These are phyloP conservation scores for Xerocomus amazonicus DNA, from an alignment of 1,284 basidiomycete genomes.

Conservation along the genomic window DNA sequence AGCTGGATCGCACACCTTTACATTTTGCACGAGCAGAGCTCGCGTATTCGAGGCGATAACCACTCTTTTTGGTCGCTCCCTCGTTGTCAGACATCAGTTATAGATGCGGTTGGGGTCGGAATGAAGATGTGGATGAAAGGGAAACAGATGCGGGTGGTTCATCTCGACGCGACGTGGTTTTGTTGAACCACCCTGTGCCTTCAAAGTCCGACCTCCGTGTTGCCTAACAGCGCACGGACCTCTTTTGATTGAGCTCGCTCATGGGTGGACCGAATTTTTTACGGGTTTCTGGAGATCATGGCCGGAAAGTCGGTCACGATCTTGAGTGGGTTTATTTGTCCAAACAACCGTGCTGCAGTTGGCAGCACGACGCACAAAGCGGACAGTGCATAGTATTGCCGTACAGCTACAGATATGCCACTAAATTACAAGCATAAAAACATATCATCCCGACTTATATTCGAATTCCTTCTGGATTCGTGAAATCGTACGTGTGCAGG, in stretches of 20 bases:
- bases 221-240: conserved; percentile 35
- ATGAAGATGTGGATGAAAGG: conserved; percentile 23
- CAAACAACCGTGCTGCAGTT: conserved; percentile 23
- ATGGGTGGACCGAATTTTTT: conserved; percentile 19
- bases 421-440: conserved; percentile 11
- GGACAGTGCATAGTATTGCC: too few relatives aligned
- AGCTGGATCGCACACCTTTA: conserved; percentile 57
- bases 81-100: conserved; percentile 56
- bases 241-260: conserved; percentile 28
- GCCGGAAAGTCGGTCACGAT: conserved; percentile 11
- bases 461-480: conserved; percentile 21
- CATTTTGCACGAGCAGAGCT: conserved; percentile 68
- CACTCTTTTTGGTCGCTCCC: conserved; percentile 44
- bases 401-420: too few relatives aligned
- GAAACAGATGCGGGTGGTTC: conserved; percentile 34
- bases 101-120: conserved; percentile 16
- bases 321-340: conserved; percentile 30
- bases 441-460: conserved; percentile 10
- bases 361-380: not conserved
- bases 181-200: conserved; percentile 37
- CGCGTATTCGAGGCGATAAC: conserved; percentile 79
- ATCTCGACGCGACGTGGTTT: conserved; percentile 40
- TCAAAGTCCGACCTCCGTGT: conserved; percentile 34
- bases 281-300: conserved; percentile 9
- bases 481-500: conserved; percentile 30